A percentile compares a stretch with the other conserved stretches of the same genome.
phyloP scores from a whole-genome alignment of 2,329 filamentous ascomycete species.

The Pseudocercospora macadamiae region DNA sequence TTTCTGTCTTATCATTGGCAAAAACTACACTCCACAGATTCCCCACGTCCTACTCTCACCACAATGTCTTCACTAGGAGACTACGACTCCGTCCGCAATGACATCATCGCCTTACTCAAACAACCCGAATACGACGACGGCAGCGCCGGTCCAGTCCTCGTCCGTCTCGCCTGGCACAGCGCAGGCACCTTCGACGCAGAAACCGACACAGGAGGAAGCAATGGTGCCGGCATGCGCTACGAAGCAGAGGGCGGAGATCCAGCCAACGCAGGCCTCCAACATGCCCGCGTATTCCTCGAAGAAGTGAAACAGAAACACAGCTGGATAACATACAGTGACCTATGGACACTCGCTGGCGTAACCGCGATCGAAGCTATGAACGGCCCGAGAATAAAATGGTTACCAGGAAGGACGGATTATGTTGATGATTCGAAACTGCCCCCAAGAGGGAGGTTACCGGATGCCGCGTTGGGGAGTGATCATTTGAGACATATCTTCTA shows the following conservation, averaged over 20 bases:
- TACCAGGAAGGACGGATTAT: conserved; percentile 63
- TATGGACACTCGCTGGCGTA: conserved; percentile 66
- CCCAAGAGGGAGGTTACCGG: conserved; percentile 60
- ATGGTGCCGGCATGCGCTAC: conserved; percentile 69
- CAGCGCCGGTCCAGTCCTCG: conserved; percentile 64
- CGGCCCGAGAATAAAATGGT: conserved; percentile 61
- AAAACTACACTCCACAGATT: not conserved
- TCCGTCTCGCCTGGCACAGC: conserved; percentile 68
- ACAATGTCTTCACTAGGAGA: conserved; percentile 28
- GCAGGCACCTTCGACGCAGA: conserved; percentile 63
- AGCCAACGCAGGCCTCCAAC: conserved; percentile 66
- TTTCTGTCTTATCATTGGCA: not conserved
- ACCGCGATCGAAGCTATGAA: conserved; percentile 64
- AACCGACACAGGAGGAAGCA: conserved; percentile 65
- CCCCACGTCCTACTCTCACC: too few species aligned
- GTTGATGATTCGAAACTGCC: conserved; percentile 64
- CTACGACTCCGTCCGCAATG: conserved; percentile 55
- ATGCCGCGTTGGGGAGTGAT: conserved; percentile 57
- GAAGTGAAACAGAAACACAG: conserved; percentile 61
- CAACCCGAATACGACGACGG: conserved; percentile 68
- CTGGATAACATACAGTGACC: conserved; percentile 68
- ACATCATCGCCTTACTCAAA: conserved; percentile 34
- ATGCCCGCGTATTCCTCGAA: conserved; percentile 66
- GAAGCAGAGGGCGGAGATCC: conserved; percentile 66
- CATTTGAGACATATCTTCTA: conserved; percentile 61